Evolutionary conservation across 2,329 filamentous ascomycete genomes (phyloP).

Genomic region (Aspergillus jensenii): DNA sequence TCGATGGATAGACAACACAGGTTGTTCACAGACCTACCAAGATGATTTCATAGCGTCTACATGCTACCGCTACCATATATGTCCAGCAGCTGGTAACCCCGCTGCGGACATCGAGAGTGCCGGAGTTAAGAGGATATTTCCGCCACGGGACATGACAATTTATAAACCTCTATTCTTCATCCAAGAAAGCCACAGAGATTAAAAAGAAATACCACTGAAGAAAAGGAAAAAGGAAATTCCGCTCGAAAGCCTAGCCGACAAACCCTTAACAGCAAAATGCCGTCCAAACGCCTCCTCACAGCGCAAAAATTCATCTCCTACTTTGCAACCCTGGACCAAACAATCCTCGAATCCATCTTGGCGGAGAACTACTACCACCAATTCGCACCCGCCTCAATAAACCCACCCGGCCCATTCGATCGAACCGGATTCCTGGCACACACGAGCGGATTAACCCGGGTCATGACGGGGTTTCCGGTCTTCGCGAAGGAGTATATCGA

Average conservation of each 20-base stretch:
- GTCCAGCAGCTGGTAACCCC: not conserved
- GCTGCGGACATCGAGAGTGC: not conserved
- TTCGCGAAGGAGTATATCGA: constrained; percentile 2
- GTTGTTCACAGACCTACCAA: no score
- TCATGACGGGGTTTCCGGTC: not conserved
- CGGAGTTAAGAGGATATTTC: not conserved
- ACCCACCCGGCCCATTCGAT: not conserved
- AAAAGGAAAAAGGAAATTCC: no score
- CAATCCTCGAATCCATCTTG: not conserved
- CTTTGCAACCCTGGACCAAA: not conserved
- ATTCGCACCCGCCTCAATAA: not conserved
- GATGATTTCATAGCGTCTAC: no score
- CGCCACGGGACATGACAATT: no score
- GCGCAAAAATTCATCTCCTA: not conserved
- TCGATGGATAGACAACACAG: no score
- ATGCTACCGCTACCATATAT: no score
- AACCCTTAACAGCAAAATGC: not conserved
- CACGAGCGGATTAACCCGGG: not conserved
- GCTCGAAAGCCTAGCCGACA: not conserved
- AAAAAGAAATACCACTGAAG: no score
- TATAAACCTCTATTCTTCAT: no score
- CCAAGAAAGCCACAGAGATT: no score
- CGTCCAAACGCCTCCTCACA: not conserved
- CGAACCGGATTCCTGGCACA: not conserved
- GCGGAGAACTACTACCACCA: not conserved